A percentile compares a stretch with the other conserved stretches of the same genome.
Evolutionary conservation across 371 early-diverging fungal genomes (phyloP).

Genomic region (Sporodiniella umbellata): DNA sequence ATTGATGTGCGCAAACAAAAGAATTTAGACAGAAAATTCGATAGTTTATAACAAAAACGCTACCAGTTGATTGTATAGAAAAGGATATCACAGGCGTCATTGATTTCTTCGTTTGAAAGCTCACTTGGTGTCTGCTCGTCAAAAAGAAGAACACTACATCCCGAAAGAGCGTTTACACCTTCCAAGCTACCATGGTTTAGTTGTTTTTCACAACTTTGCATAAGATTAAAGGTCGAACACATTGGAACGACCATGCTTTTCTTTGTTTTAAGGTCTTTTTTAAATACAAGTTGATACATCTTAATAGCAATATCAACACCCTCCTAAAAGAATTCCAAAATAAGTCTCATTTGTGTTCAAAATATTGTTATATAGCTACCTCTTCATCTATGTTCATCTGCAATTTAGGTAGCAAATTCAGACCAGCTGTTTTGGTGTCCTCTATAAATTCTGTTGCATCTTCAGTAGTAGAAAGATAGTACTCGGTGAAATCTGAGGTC

Average conservation of each 20-base stretch:
- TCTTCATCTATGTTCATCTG: slow-evolving; percentile 53
- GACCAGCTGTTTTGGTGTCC: background rate
- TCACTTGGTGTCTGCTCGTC: slow-evolving; percentile 14
- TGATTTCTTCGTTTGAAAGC: slow-evolving; percentile 19
- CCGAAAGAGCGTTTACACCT: slow-evolving; percentile 72
- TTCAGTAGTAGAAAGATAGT: slow-evolving; percentile 50
- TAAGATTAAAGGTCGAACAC: slow-evolving; percentile 69
- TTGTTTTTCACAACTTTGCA: slow-evolving; percentile 69
- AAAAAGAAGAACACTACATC: slow-evolving; percentile 62
- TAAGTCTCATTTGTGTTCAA: too few species aligned
- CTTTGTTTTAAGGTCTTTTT: slow-evolving; percentile 25
- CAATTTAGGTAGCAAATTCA: slow-evolving; percentile 19
- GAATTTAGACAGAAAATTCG: background rate
- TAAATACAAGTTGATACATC: slow-evolving; percentile 10
- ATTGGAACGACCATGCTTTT: slow-evolving; percentile 49
- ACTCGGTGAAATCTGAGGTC: slow-evolving; percentile 59
- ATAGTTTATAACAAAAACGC: background rate
- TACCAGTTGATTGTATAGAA: slow-evolving; percentile 65
- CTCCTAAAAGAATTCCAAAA: background rate
- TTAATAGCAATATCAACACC: slow-evolving; percentile 14
- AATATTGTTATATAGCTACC: slow-evolving; percentile 13
- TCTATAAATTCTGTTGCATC: slow-evolving; percentile 24
- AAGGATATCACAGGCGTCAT: slow-evolving; percentile 46
- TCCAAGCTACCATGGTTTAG: slow-evolving; percentile 53
- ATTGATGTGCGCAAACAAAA: slow-evolving; percentile 4